A percentile compares a stretch with the other conserved stretches of the same genome.
These are phyloP conservation scores for Secale cereale DNA, from an alignment of 176 grass and related monocot species.

Conservation along the genomic window DNA sequence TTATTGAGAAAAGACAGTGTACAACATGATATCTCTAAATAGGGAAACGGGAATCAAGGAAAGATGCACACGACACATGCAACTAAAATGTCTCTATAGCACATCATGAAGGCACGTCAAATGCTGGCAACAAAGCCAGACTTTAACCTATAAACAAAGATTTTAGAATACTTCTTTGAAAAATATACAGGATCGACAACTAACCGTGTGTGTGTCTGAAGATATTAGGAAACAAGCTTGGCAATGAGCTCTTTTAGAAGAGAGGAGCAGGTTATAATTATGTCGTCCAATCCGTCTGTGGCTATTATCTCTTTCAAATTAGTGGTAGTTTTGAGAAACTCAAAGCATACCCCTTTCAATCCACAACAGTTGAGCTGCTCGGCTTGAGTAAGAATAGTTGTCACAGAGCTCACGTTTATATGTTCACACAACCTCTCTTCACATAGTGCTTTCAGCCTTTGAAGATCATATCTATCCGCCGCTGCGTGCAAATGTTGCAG, in stretches of 20 bases:
- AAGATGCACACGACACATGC: neutral
- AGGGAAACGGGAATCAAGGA: neutral
- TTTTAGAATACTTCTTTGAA: neutral
- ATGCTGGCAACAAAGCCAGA: neutral
- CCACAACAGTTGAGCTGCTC: neutral
- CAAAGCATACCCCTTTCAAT: neutral
- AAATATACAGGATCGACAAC: neutral
- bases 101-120: neutral
- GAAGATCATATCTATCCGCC: neutral
- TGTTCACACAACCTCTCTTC: neutral
- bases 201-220: neutral
- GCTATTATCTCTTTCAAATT: neutral
- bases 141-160: neutral
- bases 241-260: neutral
- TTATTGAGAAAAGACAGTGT: neutral
- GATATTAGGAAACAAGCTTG: neutral
- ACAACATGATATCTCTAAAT: neutral
- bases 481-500: neutral
- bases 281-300: neutral
- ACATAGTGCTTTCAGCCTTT: neutral
- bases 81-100: neutral
- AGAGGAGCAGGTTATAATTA: neutral
- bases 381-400: neutral
- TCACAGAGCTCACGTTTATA: neutral
- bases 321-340: neutral